Evolutionary conservation across 345 rosid species (phyloP).

Genomic region (Ceriops tagal): DNA sequence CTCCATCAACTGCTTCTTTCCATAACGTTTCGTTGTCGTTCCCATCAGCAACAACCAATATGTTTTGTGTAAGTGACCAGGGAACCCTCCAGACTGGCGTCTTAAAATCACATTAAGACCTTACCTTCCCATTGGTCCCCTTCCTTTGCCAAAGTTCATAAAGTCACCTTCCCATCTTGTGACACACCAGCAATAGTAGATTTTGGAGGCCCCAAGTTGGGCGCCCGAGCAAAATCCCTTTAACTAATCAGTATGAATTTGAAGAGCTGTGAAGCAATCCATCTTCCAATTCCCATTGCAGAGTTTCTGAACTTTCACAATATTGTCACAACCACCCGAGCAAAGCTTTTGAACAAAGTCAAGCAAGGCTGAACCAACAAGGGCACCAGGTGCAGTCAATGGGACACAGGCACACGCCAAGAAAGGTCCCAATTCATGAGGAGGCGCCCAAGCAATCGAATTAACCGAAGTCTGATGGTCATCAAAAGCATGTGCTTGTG

Average conservation of each 20-base stretch:
- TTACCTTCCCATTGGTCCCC: conserved; percentile 18
- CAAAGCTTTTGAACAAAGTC: neutral
- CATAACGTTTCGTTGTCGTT: conserved; percentile 13
- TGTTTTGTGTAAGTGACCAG: conserved; percentile 18
- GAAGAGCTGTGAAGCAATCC: too few relatives aligned
- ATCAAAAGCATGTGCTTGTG: conserved; percentile 16
- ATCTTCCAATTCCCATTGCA: too few relatives aligned
- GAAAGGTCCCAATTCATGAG: conserved; percentile 17
- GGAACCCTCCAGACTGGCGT: conserved; percentile 23
- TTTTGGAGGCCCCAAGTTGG: conserved; percentile 21
- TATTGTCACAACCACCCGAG: too few relatives aligned
- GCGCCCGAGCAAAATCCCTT: conserved; percentile 18
- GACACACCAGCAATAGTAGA: conserved; percentile 23
- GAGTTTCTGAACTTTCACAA: too few relatives aligned
- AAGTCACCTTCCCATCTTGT: conserved; percentile 18
- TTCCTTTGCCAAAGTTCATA: conserved; percentile 19
- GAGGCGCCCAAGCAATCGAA: conserved; percentile 21
- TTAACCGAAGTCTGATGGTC: conserved; percentile 19
- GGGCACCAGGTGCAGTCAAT: neutral
- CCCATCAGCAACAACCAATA: conserved; percentile 17
- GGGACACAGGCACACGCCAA: conserved; percentile 11
- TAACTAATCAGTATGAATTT: too few relatives aligned
- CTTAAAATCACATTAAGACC: conserved; percentile 14
- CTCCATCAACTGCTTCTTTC: conserved; percentile 25
- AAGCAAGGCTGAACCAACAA: neutral